Evolutionary conservation across 148 eudicot species (phyloP).

Genomic region (Mesembryanthemum crystallinum): DNA sequence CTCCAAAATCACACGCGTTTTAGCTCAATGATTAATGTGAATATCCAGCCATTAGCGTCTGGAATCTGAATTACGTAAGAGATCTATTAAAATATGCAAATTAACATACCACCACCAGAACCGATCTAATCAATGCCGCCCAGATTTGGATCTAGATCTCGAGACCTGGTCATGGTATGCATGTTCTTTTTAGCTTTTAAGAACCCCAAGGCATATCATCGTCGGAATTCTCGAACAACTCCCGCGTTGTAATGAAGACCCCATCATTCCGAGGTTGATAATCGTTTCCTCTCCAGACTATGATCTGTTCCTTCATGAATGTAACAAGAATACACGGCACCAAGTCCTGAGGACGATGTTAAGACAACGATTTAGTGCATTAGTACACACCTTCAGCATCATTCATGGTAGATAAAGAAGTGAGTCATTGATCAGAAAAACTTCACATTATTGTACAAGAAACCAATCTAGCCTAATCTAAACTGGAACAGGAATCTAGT

Average conservation of each 20-base stretch:
- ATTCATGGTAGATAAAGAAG: no score
- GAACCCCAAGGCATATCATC: slow-evolving; percentile 34
- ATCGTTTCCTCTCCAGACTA: slow-evolving; percentile 77
- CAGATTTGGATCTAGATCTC: not conserved
- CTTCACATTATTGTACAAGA: not conserved
- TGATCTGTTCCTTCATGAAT: slow-evolving; percentile 81
- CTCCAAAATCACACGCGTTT: not conserved
- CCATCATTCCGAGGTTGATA: slow-evolving; percentile 51
- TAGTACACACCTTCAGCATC: not conserved
- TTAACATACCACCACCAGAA: not conserved
- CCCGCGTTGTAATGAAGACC: slow-evolving; percentile 40
- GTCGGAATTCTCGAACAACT: slow-evolving; percentile 34
- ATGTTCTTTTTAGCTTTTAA: not conserved
- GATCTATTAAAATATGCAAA: not conserved
- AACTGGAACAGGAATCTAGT: not conserved
- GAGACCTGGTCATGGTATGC: not conserved
- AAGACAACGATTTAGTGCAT: no score
- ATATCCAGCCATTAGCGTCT: not conserved
- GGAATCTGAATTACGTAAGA: not conserved
- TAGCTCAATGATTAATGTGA: not conserved
- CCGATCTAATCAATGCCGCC: not conserved
- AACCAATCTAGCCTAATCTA: not conserved
- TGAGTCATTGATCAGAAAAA: no score
- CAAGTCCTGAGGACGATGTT: slow-evolving; percentile 49
- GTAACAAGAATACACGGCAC: slow-evolving; percentile 83